Conservation (phyloP, 78 protist species). For the Tieghemostelium lacteum region DNA sequence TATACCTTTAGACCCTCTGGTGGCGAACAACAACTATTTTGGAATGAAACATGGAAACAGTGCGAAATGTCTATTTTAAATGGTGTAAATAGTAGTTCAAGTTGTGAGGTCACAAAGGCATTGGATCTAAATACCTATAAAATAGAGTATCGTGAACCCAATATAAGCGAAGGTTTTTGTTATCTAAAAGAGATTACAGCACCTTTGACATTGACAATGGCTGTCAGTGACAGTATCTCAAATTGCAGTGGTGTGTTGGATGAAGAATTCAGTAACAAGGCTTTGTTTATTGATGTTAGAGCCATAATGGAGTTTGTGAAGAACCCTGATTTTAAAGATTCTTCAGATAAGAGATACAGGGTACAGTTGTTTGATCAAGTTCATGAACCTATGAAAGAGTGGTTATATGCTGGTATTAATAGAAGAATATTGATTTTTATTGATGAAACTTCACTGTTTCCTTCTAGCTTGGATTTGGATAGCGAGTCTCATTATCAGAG, state of each 20-base stretch:
- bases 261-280: constrained; percentile 5
- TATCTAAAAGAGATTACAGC: constrained; percentile 16
- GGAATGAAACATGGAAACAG: constrained; percentile 30
- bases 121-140: constrained; percentile 6
- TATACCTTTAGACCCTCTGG: constrained; percentile 31
- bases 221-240: too few relatives aligned
- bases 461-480: constrained; percentile 22
- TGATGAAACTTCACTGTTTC: constrained; percentile 56
- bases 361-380: not conserved
- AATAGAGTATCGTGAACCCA: constrained; percentile 34
- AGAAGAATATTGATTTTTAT: constrained; percentile 21
- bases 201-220: constrained; percentile 16
- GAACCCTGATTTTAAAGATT: not conserved
- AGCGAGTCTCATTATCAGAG: not conserved
- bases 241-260: not conserved
- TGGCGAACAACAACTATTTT: constrained; percentile 38
- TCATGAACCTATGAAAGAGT: constrained; percentile 25
- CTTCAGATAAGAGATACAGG: not conserved
- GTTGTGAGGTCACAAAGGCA: not conserved
- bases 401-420: not conserved
- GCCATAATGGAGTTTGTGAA: constrained; percentile 4
- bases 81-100: not conserved
- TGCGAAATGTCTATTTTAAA: constrained; percentile 12
- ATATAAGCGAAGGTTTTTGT: constrained; percentile 10
- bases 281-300: constrained; percentile 31